phyloP scores from a whole-genome alignment of 2,329 filamentous ascomycete genomes.

The Trichophyton rubrum region DNA sequence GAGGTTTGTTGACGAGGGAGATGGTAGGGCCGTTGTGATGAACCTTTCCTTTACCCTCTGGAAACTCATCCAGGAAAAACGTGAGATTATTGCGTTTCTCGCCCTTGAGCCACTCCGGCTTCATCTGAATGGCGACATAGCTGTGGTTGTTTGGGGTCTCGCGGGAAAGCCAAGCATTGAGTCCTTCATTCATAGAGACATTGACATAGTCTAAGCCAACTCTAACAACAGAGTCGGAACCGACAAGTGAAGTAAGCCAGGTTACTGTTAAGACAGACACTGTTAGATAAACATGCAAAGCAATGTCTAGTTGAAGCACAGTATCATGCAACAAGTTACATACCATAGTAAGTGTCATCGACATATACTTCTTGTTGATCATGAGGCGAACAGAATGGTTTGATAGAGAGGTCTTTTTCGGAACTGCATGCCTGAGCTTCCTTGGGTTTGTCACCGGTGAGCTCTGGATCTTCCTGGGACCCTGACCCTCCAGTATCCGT shows the following conservation, averaged over 20 bases:
- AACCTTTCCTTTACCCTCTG: constrained; percentile 14
- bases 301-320: not conserved
- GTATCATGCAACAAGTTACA: not conserved
- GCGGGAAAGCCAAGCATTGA: constrained; percentile 27
- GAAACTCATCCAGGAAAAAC: constrained; percentile 24
- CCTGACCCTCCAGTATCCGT: not conserved
- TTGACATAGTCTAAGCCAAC: constrained; percentile 26
- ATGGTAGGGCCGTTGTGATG: constrained; percentile 26
- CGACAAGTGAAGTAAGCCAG: constrained; percentile 26
- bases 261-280: constrained; percentile 17
- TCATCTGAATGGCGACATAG: constrained; percentile 28
- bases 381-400: constrained; percentile 12
- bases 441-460: not conserved
- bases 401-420: constrained; percentile 5
- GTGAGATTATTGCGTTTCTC: constrained; percentile 28
- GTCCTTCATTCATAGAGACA: constrained; percentile 18
- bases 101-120: constrained; percentile 30
- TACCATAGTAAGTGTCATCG: constrained; percentile 13
- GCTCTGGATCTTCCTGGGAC: not conserved
- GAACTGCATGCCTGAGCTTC: constrained; percentile 10
- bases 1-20: constrained; percentile 23
- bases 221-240: constrained; percentile 21
- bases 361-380: constrained; percentile 11
- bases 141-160: constrained; percentile 27
- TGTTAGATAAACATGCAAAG: constrained; percentile 5